A percentile compares a stretch with the other conserved stretches of the same genome.
Conservation (phyloP, 768 basidiomycete species). For the Pisolithus marmoratus region DNA sequence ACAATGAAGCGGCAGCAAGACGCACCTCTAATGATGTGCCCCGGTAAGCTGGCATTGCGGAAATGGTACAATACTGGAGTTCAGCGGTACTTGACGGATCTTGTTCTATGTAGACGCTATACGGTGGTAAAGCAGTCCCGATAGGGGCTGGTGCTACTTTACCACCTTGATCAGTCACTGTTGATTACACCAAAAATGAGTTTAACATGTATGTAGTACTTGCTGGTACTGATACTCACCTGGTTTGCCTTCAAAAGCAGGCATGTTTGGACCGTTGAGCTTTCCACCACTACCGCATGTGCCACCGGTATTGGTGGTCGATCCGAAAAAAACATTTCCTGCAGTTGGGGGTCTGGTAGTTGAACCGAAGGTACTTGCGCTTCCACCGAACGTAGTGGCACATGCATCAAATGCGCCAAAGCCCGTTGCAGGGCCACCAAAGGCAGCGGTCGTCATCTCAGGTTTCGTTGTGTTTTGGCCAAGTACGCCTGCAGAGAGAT, state of each 20-base stretch:
- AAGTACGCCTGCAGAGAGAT: conserved; percentile 31
- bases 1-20: conserved; percentile 4
- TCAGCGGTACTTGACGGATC: conserved; percentile 43
- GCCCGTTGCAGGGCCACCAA: conserved; percentile 62
- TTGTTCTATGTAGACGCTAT: conserved; percentile 56
- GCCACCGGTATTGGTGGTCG: conserved; percentile 18
- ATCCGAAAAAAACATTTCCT: conserved; percentile 30
- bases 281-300: conserved; percentile 40
- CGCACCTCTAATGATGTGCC: conserved; percentile 76
- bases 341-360: conserved; percentile 24
- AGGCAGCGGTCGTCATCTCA: conserved; percentile 38
- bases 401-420: conserved; percentile 74
- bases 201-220: neutral
- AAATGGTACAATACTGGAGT: conserved; percentile 76
- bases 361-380: conserved; percentile 37
- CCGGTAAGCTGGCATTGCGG: conserved; percentile 71
- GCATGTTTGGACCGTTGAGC: too few relatives aligned
- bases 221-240: conserved; percentile 11
- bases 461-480: conserved; percentile 34
- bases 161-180: conserved; percentile 30
- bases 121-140: conserved; percentile 66
- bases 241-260: conserved; percentile 35
- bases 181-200: conserved; percentile 5
- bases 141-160: conserved; percentile 53
- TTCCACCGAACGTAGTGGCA: conserved; percentile 44